phyloP scores from a whole-genome alignment of 306 rosid genomes.

The Rosa lucieae region DNA sequence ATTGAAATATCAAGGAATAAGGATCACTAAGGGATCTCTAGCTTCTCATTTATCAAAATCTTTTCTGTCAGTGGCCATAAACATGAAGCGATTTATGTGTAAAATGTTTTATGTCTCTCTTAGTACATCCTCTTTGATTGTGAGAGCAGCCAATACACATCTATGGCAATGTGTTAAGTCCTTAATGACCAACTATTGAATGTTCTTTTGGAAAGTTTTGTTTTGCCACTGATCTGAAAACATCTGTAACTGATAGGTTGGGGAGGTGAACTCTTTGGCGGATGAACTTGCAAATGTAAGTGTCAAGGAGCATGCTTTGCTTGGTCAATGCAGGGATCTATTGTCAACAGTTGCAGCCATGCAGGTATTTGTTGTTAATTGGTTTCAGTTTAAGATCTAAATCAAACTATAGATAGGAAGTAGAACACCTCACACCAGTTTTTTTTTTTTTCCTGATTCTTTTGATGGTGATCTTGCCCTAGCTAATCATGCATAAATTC shows the following conservation, averaged over 20 bases:
- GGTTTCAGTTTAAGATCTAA: constrained; percentile 14
- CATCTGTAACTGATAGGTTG: constrained; percentile 61
- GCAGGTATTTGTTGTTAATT: constrained; percentile 53
- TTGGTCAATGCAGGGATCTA: constrained; percentile 67
- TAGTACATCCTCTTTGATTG: background rate
- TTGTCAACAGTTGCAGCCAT: constrained; percentile 63
- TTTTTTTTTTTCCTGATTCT: background rate
- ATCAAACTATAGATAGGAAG: background rate
- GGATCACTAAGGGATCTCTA: background rate
- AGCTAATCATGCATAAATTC: background rate
- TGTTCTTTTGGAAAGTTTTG: background rate
- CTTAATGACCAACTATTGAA: background rate
- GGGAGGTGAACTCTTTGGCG: constrained; percentile 57
- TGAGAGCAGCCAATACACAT: background rate
- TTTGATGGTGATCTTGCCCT: background rate
- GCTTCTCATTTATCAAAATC: background rate
- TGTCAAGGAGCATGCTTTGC: constrained; percentile 74
- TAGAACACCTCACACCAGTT: background rate
- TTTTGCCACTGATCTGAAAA: constrained; percentile 17
- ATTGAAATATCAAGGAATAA: background rate
- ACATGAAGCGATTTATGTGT: background rate
- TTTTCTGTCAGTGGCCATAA: background rate
- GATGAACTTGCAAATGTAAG: constrained; percentile 60
- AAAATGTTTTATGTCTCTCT: background rate
- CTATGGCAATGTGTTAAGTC: background rate